Base-by-base conservation (phyloP, 148 eudicot genomes). In the Rhododendron ovatum region DNA sequence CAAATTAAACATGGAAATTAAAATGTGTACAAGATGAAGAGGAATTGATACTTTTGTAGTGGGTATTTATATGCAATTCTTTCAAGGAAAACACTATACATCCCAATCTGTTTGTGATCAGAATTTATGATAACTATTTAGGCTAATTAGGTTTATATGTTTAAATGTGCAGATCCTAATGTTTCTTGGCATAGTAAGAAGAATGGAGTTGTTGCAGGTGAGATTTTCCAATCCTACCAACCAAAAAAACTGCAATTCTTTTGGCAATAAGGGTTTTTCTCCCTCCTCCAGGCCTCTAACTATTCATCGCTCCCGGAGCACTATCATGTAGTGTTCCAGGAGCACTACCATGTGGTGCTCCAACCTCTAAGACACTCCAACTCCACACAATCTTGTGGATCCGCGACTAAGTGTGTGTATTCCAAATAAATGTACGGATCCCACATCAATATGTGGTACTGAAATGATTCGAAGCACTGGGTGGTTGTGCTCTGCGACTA, bases 201-300 rank as follows among this genome's bases (percentile, higher is more conserved):
- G 61, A 80, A 33, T 51, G 91, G 87, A 86, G 88, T 88, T 61
- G 88, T 91, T 26, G 92, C 91, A 89, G 92, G 92, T 89, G 81
- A 88, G 37, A 78, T 41, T 4, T 82, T 37, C 1, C 47, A 74
- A 33, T 37, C 22, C 47, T 41, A 22, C 10, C 28, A 37, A 41
- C 45, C 45, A n/a, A 33, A n/a, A 14, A 61, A 6, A 76, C 77
- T 84, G 39, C 41, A 43, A 55, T 83, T 30, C 33, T 65, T 41
- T 67, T 47, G n/a, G 4, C 33, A 9, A 14, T 43, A 43, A 26
- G 8, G 4, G 50, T 53, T 53, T 53, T 53, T 53, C 0, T 53
- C 15, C 57, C 57, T 53, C 57, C 3, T 53, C 0, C 0, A 3
- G 5, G 57, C 4, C 0, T 53, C 18, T 13, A 53, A 13, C 15